A percentile compares a stretch with the other conserved stretches of the same genome.
Evolutionary conservation across 2,329 filamentous ascomycete genomes (phyloP).

Genomic region (Pseudonectria foliicola): DNA sequence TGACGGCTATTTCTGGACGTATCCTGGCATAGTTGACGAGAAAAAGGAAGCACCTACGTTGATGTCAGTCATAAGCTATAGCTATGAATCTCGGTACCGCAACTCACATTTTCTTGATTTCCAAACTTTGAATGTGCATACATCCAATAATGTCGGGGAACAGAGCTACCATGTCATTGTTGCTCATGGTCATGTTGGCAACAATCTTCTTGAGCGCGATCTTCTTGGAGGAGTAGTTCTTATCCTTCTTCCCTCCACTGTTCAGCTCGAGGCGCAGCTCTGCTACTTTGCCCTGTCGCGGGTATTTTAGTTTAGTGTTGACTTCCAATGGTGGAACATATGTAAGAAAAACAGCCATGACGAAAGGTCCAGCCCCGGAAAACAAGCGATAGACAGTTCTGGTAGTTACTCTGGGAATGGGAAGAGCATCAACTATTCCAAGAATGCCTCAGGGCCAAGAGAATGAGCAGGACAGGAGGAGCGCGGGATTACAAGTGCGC

Average conservation of each 20-base stretch:
- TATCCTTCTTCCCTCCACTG: slow-evolving; percentile 94
- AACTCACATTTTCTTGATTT: slow-evolving; percentile 98
- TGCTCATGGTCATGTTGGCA: slow-evolving; percentile 99
- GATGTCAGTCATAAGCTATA: slow-evolving; percentile 5
- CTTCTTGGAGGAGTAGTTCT: slow-evolving; percentile 91
- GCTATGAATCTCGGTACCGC: background rate
- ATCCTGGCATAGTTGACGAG: slow-evolving; percentile 94
- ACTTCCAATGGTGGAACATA: slow-evolving; percentile 41
- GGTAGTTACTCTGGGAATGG: slow-evolving; percentile 1
- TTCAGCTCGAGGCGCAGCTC: slow-evolving; percentile 93
- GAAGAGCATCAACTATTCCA: background rate
- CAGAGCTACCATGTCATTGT: slow-evolving; percentile 97
- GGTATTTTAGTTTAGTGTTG: slow-evolving; percentile 46
- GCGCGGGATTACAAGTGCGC: no score
- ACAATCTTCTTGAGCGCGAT: slow-evolving; percentile 99
- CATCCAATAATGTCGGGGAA: slow-evolving; percentile 93
- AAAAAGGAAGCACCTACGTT: slow-evolving; percentile 85
- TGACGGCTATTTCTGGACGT: slow-evolving; percentile 88
- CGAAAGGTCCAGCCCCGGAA: slow-evolving; percentile 4
- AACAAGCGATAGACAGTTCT: slow-evolving; percentile 8
- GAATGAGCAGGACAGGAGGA: no score
- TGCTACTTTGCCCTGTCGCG: slow-evolving; percentile 88
- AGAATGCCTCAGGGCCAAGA: no score
- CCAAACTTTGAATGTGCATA: slow-evolving; percentile 89
- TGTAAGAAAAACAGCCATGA: slow-evolving; percentile 41